These are phyloP conservation scores for Cyathus striatus DNA, from an alignment of 768 basidiomycete species.

Conservation along the genomic window DNA sequence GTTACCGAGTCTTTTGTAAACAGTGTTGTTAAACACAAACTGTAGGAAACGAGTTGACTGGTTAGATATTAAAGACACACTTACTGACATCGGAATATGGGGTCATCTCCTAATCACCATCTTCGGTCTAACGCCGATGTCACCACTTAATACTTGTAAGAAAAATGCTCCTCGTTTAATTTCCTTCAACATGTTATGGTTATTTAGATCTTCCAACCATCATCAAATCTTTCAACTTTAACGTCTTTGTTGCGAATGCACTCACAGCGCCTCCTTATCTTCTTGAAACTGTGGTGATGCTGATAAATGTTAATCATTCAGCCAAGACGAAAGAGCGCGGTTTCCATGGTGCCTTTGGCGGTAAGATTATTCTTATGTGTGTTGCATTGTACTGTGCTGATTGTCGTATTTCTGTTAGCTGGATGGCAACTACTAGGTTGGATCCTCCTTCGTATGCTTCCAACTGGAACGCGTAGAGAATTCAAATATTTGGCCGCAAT, in stretches of 20 bases:
- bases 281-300: slow-evolving; percentile 26
- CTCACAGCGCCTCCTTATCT: slow-evolving; percentile 32
- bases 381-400: too few species aligned
- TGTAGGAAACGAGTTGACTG: slow-evolving; percentile 25
- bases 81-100: slow-evolving; percentile 28
- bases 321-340: slow-evolving; percentile 27
- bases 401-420: too few species aligned
- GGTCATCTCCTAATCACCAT: slow-evolving; percentile 30
- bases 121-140: slow-evolving; percentile 29
- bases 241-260: slow-evolving; percentile 29
- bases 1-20: not conserved
- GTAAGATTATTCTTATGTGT: slow-evolving; percentile 10
- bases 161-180: not conserved
- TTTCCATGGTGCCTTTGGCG: slow-evolving; percentile 29
- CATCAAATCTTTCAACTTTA: slow-evolving; percentile 32
- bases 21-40: not conserved
- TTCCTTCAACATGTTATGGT: not conserved
- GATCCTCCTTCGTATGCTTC: slow-evolving; percentile 28
- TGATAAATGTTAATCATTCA: slow-evolving; percentile 24
- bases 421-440: slow-evolving; percentile 32
- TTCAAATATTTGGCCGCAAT: slow-evolving; percentile 30
- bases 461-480: slow-evolving; percentile 16
- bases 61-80: slow-evolving; percentile 29
- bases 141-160: slow-evolving; percentile 30
- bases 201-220: slow-evolving; percentile 30